Evolutionary conservation across 2,329 filamentous ascomycete species (phyloP).

Genomic region (Waltergamsia citrina): DNA sequence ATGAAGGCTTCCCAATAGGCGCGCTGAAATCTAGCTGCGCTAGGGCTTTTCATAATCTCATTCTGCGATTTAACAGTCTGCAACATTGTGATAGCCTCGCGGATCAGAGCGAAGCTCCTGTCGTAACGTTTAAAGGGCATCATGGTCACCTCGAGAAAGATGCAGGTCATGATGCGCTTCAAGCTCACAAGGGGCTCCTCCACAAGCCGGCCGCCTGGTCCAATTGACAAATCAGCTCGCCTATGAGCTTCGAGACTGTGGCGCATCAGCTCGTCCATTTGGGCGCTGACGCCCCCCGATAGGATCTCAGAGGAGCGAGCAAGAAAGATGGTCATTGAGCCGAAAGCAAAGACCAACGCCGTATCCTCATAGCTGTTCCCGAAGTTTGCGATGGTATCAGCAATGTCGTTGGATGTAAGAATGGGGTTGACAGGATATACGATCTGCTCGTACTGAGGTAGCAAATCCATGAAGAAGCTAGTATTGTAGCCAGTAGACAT

Average conservation of each 20-base stretch:
- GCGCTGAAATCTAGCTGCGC: slow-evolving; percentile 22
- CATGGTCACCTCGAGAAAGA: slow-evolving; percentile 42
- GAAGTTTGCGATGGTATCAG: slow-evolving; percentile 19
- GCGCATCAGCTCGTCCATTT: slow-evolving; percentile 18
- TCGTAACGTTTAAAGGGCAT: slow-evolving; percentile 38
- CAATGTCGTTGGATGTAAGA: slow-evolving; percentile 18
- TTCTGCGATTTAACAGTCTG: slow-evolving; percentile 15
- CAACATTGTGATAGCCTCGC: slow-evolving; percentile 36
- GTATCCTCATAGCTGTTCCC: slow-evolving; percentile 20
- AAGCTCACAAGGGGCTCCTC: slow-evolving; percentile 28
- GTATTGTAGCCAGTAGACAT: slow-evolving; percentile 10
- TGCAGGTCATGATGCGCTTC: slow-evolving; percentile 35
- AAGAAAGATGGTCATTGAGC: slow-evolving; percentile 23
- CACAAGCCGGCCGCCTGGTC: slow-evolving; percentile 19
- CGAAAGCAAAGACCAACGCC: slow-evolving; percentile 23
- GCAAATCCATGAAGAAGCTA: slow-evolving; percentile 20
- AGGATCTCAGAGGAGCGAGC: slow-evolving; percentile 16
- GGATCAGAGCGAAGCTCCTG: slow-evolving; percentile 37
- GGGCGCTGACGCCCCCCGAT: slow-evolving; percentile 15
- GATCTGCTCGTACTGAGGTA: slow-evolving; percentile 21
- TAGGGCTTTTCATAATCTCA: neutral
- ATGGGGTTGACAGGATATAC: slow-evolving; percentile 27
- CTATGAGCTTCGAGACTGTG: slow-evolving; percentile 17
- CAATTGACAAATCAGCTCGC: slow-evolving; percentile 14
- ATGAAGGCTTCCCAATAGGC: slow-evolving; percentile 47